Base-by-base conservation (phyloP, 2,329 filamentous ascomycete genomes). In the Aspergillus cejpii region DNA sequence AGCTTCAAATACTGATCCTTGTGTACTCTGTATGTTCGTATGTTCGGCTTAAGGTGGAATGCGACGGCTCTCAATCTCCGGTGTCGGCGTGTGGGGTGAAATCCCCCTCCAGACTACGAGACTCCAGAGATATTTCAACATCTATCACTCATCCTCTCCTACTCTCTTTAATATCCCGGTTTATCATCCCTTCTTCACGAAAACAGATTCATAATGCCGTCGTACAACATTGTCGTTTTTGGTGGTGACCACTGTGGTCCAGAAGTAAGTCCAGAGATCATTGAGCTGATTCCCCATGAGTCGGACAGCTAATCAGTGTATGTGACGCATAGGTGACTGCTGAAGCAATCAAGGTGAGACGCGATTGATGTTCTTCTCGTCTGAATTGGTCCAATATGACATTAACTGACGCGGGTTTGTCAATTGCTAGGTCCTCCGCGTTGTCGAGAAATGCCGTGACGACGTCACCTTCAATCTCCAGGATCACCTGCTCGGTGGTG, bases 401-500 rank as follows among this genome's bases (percentile, higher is more conserved):
- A 17, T 19, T 8, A 39, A 6, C 38, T 39, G 23, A 38, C 3
- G 1, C 7, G 1, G n/a, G 15, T 23, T 3, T 12, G 37, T 11
- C 6, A 7, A 8, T 34, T 39, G 21, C 14, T 60, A 94, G 87
- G 73, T 92, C 55, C 78, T 97, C 63, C 85, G 84, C 64, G 77
- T 84, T 3, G 74, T 97, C 47, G 85, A 94, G 73, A 78, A 83
- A 58, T 72, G 75, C 56, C 83, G 80, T 63, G 77, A 83, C 45
- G 79, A 82, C 54, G 77, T 85, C 65, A 84, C 84, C 60, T 95
- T 97, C 74, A 88, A 92, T 66, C 84, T 96, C 59, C 80, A 95
- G 64, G 81, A 95, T 45, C 88, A 96, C 65, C 77, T 94, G 45
- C 79, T 98, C 47, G 90, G 92, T 61, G 91, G 92, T 61, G 91